Base-by-base conservation (phyloP, 306 rosid genomes). In the Inga laurina region DNA sequence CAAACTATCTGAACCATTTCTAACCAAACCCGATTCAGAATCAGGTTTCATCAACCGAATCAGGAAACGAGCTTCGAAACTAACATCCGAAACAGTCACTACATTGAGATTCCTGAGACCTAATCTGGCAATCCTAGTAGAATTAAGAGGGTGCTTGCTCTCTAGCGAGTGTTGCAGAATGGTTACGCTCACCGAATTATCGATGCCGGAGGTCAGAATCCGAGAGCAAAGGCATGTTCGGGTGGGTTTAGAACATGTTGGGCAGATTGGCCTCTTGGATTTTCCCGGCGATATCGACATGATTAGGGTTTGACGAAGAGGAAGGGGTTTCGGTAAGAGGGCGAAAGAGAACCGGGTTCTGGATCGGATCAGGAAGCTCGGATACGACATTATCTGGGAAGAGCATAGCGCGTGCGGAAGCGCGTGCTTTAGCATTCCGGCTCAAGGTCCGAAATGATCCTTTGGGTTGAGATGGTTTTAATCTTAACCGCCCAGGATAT, bases 131-230 rank as follows among this genome's bases (percentile, higher is more conserved):
- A 95, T 95, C 74, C 96, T 90, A 35, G 94, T 82, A 34, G 99
- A 95, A 86, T 95, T 95, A 34, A 95, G 96, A 0, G 97, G 98
- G 77, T 95, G 98, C 43, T 90, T 95, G 72, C 41, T 81, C 91
- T 95, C 98, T 14, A 89, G 61, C 51, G 89, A 83, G 81, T 95
- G 99, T 67, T 92, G 98, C 13, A 93, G 93, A 86, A 95, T 90
- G 81, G 92, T 89, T 2, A 95, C 95, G 13, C 88, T 80, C 3
- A 92, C 91, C 39, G 92, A 87, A 78, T 93, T 95, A 7, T 89
- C 87, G 81, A 92, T 78, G 21, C 77, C 76, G 8, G 91, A 86
- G 27, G 74, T 82, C 8, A 75, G 85, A 83, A 93, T 81, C 80
- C 94, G 92, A 78, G 81, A 82, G 86, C 98, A 95, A 85, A 93